phyloP scores from a whole-genome alignment of 257 asterid species.

The Solanum ahanhuiri region DNA sequence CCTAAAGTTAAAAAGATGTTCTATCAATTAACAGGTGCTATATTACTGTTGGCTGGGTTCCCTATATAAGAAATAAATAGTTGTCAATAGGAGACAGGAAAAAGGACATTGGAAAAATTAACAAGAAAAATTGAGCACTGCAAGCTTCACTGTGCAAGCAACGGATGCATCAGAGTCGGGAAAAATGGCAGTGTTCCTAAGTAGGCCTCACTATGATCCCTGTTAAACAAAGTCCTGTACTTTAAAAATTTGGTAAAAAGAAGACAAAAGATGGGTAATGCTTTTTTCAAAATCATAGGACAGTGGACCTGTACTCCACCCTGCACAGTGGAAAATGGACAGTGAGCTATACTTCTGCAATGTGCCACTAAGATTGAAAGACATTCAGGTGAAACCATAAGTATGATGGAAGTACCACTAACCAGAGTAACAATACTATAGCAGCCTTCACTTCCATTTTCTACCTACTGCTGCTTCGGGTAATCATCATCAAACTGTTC shows the following conservation, averaged over 20 bases:
- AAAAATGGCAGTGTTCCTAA: background rate
- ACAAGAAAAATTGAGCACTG: background rate
- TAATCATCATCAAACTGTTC: constrained; percentile 21
- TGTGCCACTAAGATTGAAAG: background rate
- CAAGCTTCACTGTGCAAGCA: background rate
- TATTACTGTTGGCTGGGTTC: background rate
- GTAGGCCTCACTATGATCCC: constrained; percentile 1
- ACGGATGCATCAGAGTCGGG: background rate
- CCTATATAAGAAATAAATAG: background rate
- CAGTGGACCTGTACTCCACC: constrained; percentile 48
- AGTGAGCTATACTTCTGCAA: constrained; percentile 54
- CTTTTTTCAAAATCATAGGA: constrained; percentile 25
- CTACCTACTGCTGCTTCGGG: constrained; percentile 26
- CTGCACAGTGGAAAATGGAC: constrained; percentile 69
- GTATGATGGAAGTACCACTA: constrained; percentile 19
- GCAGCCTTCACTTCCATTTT: constrained; percentile 23
- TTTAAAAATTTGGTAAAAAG: constrained; percentile 7
- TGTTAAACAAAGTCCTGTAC: background rate
- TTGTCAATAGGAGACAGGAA: background rate
- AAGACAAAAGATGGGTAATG: constrained; percentile 19
- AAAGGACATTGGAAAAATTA: background rate
- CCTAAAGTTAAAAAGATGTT: background rate
- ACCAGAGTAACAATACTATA: constrained; percentile 6
- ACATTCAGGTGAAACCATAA: background rate
- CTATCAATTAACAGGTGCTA: background rate